Conservation (phyloP, 495 filamentous ascomycete genomes). For the Trichoderma asperelloides region DNA sequence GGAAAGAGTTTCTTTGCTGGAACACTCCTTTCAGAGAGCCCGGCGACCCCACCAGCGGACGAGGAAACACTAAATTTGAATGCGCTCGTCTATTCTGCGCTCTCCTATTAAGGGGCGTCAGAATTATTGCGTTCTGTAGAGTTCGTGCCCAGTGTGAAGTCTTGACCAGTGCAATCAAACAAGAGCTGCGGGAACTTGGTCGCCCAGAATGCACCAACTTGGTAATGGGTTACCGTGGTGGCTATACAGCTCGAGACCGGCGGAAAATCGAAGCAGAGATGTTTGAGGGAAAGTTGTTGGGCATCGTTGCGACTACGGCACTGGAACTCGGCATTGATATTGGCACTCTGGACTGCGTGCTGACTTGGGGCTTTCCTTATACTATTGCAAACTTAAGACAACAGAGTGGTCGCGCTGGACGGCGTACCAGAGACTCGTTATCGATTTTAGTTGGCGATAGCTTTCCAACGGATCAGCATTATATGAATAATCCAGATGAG, state of each 20-base stretch:
- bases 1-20: conserved; percentile 97
- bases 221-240: conserved; percentile 93
- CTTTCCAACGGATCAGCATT: conserved; percentile 89
- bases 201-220: conserved; percentile 63
- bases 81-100: conserved; percentile 85
- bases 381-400: conserved; percentile 90
- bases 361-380: conserved; percentile 91
- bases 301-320: conserved; percentile 88
- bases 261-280: conserved; percentile 88
- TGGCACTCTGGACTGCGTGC: conserved; percentile 85
- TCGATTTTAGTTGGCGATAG: conserved; percentile 87
- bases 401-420: conserved; percentile 87
- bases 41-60: conserved; percentile 72
- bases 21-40: conserved; percentile 95
- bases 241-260: conserved; percentile 91
- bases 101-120: conserved; percentile 76
- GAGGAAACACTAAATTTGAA: conserved; percentile 74
- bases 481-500: conserved; percentile 93
- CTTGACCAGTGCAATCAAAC: conserved; percentile 71
- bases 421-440: conserved; percentile 88
- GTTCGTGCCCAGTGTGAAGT: conserved; percentile 83
- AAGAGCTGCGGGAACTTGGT: conserved; percentile 63
- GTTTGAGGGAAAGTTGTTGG: conserved; percentile 91
- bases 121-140: conserved; percentile 90
- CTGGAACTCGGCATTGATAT: conserved; percentile 95